A percentile compares a stretch with the other conserved stretches of the same genome.
Evolutionary conservation across 768 basidiomycete species (phyloP).

Genomic region (Cystobasidium ongulense): DNA sequence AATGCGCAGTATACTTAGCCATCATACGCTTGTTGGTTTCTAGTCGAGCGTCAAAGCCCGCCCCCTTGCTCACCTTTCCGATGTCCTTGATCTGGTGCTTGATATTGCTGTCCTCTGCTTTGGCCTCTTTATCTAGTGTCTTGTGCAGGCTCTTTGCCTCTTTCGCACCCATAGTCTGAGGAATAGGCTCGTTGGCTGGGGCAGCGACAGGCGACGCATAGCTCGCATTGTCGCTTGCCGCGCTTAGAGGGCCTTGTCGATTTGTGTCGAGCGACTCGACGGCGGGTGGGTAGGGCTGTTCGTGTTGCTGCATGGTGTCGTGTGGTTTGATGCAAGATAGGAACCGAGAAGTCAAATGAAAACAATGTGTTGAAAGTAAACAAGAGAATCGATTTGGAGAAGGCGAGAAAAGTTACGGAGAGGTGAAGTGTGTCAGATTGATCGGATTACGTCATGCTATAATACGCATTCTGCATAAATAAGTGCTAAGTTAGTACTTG

Average conservation of each 20-base stretch:
- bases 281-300: not conserved
- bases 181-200: not conserved
- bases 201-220: not conserved
- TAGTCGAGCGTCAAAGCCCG: too few relatives aligned
- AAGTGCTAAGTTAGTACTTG: too few relatives aligned
- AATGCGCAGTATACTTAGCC: not conserved
- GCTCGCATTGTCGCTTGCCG: not conserved
- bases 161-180: not conserved
- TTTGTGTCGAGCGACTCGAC: not conserved
- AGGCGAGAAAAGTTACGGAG: too few relatives aligned
- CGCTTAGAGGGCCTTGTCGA: not conserved
- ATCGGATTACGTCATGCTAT: too few relatives aligned
- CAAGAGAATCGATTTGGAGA: too few relatives aligned
- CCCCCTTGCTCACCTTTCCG: not conserved
- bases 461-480: too few relatives aligned
- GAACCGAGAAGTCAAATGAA: not conserved
- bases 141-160: slow-evolving; percentile 19
- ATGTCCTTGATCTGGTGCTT: slow-evolving; percentile 30
- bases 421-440: too few relatives aligned
- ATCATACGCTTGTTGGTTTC: too few relatives aligned
- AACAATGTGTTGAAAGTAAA: not conserved
- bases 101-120: slow-evolving; percentile 6
- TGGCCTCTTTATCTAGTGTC: slow-evolving; percentile 17
- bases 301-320: not conserved
- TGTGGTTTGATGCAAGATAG: not conserved